Evolutionary conservation across 176 grass and related monocot genomes (phyloP), one percentile per base, ranked within the genome.

Genomic region (Themeda triandra): DNA sequence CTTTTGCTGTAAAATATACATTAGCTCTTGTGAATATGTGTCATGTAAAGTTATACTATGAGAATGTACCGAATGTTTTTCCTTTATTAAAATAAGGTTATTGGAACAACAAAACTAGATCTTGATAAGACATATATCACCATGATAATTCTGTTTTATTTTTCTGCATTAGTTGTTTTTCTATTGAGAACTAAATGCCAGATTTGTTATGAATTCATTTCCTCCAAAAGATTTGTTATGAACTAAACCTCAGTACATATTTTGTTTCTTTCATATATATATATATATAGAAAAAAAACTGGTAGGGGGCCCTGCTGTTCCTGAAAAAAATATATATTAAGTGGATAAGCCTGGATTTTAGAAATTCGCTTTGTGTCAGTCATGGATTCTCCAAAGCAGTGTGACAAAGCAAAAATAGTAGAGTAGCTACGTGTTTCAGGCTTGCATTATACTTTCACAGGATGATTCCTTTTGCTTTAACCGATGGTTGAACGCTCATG

Each of bases 11-110:
- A 60, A 78, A 82, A 41, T 54, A 13, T 73, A 78, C 14, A 51
- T 89, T 31, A 51, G 27, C 72, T 62, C 17, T 49, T 79, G n/a
- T 83, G 53, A 58, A 87, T 25, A 25, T 14, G 62, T 14, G 62
- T 30, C 27, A 30, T 28, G 13, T 29, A 29, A 63, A 59, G 56
- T 21, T 59, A 3, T 59, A 59, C 56, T 59, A 59, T 59, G 23
- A 59, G 53, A 56, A 24, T 59, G 56, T 23, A 59, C 56, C 3
- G 56, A 59, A 10, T 1, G 8, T 59, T 59, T 24, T 23, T 24
- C 56, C 23, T 59, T 59, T 59, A 59, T 59, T 59, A 59, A 59
- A 59, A 24, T 24, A 60, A 60, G 56, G 19, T 58, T 60, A 21
- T 25, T 24, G 23, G 56, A 25, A 12, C 56, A 60, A 60, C n/a